Evolutionary conservation across 2,329 filamentous ascomycete genomes (phyloP).

Genomic region (Pestalotiopsis sp.): DNA sequence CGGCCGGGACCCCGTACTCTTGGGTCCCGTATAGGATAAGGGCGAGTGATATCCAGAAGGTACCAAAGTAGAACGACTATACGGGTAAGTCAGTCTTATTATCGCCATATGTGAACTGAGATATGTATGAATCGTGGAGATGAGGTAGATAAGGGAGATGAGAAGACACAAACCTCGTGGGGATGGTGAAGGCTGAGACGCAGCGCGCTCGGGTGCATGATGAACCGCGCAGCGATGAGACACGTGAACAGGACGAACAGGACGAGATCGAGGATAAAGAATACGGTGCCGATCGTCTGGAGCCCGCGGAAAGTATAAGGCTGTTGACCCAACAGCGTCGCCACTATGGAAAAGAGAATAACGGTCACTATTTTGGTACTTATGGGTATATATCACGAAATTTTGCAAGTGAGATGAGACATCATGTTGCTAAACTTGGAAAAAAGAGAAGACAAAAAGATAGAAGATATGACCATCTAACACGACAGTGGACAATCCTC

Average conservation of each 20-base stretch:
- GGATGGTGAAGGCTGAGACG: conserved; percentile 60
- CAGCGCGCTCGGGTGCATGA: conserved; percentile 59
- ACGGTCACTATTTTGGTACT: background rate
- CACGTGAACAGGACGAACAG: conserved; percentile 49
- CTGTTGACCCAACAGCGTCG: conserved; percentile 27
- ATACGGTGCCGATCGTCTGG: conserved; percentile 45
- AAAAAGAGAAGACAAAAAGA: too few species aligned
- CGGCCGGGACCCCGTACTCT: conserved; percentile 51
- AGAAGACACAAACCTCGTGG: conserved; percentile 38
- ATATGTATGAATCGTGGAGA: background rate
- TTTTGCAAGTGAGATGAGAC: too few species aligned
- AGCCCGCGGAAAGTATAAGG: conserved; percentile 50
- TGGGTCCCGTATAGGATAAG: conserved; percentile 64
- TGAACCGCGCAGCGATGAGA: conserved; percentile 60
- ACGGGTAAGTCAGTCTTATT: background rate
- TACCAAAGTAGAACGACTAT: conserved; percentile 60
- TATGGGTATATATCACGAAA: too few species aligned
- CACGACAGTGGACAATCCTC: too few species aligned
- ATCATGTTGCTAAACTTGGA: too few species aligned
- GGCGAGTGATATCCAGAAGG: conserved; percentile 60
- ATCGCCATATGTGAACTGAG: background rate
- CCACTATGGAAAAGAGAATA: conserved; percentile 16
- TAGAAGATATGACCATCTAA: too few species aligned
- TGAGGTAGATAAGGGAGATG: background rate
- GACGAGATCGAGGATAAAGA: conserved; percentile 51